Percentiles rank a stretch among this genome's conserved stretches.
Conservation (phyloP, 257 asterid genomes). For the Solanum tacnaense region DNA sequence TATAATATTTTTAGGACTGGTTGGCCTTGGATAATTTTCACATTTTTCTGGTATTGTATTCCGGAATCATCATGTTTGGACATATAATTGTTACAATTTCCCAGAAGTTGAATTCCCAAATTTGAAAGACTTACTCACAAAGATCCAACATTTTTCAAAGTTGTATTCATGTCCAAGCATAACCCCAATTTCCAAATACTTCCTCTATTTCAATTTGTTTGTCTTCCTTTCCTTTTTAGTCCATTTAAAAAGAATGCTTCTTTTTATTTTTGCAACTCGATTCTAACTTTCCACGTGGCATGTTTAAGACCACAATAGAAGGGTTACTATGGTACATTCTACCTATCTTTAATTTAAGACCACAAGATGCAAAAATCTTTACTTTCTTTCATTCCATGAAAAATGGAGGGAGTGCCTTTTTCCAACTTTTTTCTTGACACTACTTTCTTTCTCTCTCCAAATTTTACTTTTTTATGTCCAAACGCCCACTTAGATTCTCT, state of each 20-base stretch:
- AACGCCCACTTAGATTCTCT: background rate
- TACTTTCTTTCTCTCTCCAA: background rate
- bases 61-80: background rate
- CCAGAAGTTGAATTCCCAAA: background rate
- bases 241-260: background rate
- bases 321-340: background rate
- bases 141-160: background rate
- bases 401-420: background rate
- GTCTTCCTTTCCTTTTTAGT: background rate
- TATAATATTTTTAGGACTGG: background rate
- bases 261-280: background rate
- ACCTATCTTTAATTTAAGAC: background rate
- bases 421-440: background rate
- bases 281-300: background rate
- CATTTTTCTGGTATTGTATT: background rate
- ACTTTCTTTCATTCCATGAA: background rate
- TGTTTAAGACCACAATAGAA: background rate
- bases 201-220: background rate
- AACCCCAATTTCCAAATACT: background rate
- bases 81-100: background rate
- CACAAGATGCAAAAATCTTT: background rate
- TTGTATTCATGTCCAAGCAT: background rate
- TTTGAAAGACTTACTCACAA: background rate
- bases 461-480: background rate
- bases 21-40: background rate